Conservation (phyloP, 768 basidiomycete genomes). For the Bullera alba region DNA sequence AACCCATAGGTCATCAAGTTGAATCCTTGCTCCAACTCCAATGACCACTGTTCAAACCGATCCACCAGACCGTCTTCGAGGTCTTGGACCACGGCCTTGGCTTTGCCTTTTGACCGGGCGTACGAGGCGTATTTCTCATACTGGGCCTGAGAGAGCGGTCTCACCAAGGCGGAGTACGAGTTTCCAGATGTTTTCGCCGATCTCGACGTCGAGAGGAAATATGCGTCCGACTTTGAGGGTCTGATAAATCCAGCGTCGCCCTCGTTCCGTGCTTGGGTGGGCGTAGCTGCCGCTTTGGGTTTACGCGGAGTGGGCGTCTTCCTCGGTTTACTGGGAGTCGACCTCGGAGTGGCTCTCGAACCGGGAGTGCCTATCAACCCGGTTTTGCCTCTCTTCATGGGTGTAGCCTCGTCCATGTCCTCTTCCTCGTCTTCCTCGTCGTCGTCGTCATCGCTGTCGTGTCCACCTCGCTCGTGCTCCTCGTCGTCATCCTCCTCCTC, state of each 20-base stretch:
- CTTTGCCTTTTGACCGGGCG: slow-evolving; percentile 9
- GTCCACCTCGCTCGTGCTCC: slow-evolving; percentile 1
- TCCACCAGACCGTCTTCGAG: slow-evolving; percentile 39
- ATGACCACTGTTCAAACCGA: slow-evolving; percentile 52
- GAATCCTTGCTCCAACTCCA: slow-evolving; percentile 75
- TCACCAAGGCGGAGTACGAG: slow-evolving; percentile 67
- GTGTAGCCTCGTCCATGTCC: slow-evolving; percentile 19
- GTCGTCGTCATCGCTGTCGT: slow-evolving; percentile 11
- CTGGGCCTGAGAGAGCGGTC: slow-evolving; percentile 52
- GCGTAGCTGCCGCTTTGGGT: background rate
- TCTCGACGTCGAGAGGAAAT: slow-evolving; percentile 54
- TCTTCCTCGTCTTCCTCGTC: slow-evolving; percentile 14
- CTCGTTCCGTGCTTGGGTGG: background rate
- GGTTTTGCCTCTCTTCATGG: slow-evolving; percentile 17
- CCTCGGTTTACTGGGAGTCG: slow-evolving; percentile 15
- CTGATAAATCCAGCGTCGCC: slow-evolving; percentile 49
- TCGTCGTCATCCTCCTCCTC: slow-evolving; percentile 7
- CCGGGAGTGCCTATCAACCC: slow-evolving; percentile 18
- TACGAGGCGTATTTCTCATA: slow-evolving; percentile 24
- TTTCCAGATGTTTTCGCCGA: slow-evolving; percentile 68
- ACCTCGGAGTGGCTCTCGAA: slow-evolving; percentile 8
- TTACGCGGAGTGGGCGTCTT: slow-evolving; percentile 13
- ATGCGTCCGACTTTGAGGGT: slow-evolving; percentile 73
- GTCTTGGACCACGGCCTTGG: slow-evolving; percentile 15
- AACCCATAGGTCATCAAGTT: slow-evolving; percentile 81